Percentiles rank a stretch among this genome's conserved stretches.
phyloP scores from a whole-genome alignment of 2,329 filamentous ascomycete genomes.

The Alternaria alternata region DNA sequence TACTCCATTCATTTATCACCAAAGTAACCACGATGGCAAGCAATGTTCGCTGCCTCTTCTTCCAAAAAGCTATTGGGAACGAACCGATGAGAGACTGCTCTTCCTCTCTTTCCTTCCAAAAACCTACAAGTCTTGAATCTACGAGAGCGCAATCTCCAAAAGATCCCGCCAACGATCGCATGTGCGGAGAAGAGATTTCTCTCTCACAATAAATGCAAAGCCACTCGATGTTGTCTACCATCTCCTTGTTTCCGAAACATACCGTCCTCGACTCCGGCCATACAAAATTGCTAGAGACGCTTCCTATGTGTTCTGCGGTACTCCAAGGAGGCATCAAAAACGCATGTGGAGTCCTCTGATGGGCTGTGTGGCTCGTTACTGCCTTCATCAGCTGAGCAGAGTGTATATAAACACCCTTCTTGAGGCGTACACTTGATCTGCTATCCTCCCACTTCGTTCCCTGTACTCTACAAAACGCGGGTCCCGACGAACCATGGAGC shows the following conservation, averaged over 20 bases:
- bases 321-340: neutral
- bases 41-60: neutral
- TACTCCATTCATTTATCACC: accelerated
- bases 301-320: no score
- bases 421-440: no score
- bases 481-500: no score
- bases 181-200: neutral
- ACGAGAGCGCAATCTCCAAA: no score
- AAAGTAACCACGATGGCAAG: no score
- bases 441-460: no score
- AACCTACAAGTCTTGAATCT: accelerated
- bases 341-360: accelerated
- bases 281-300: neutral
- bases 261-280: neutral
- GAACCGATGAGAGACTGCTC: neutral
- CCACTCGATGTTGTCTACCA: no score
- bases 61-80: no score
- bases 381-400: accelerated
- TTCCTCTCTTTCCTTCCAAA: neutral
- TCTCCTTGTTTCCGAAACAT: neutral
- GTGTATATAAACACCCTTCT: neutral
- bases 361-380: neutral
- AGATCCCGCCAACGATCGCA: no score
- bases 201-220: neutral
- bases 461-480: no score